Evolutionary conservation across 208 protist species (phyloP).

Genomic region (Crithidia sp.): DNA sequence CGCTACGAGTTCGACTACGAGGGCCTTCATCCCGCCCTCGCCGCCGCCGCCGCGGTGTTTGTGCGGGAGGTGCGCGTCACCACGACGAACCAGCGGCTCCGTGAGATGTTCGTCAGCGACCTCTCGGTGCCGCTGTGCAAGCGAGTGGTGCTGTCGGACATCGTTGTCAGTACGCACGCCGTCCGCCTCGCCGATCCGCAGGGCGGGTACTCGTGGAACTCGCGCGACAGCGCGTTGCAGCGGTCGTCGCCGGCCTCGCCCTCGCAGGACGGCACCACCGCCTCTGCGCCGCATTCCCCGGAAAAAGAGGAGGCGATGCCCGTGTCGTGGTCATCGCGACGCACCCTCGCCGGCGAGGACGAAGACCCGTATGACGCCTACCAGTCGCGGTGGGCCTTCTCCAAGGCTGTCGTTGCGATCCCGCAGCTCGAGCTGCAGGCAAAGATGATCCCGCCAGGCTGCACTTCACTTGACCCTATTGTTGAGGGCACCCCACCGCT

Average conservation of each 20-base stretch:
- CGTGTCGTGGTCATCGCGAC: too few relatives aligned
- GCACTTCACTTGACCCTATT: constrained; percentile 10
- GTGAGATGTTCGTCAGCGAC: constrained; percentile 46
- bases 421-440: constrained; percentile 21
- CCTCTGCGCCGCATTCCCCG: not conserved
- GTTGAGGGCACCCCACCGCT: constrained; percentile 12
- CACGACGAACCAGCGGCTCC: constrained; percentile 56
- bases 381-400: constrained; percentile 23
- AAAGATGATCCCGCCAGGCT: constrained; percentile 22
- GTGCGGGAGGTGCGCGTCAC: constrained; percentile 48
- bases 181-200: not conserved
- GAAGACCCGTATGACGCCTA: constrained; percentile 13
- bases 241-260: not conserved
- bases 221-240: not conserved
- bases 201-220: not conserved
- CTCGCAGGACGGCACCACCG: not conserved
- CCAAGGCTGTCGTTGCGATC: constrained; percentile 16
- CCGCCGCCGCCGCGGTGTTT: constrained; percentile 45
- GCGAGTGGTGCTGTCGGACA: constrained; percentile 11
- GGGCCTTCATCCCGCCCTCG: constrained; percentile 57
- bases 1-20: constrained; percentile 74
- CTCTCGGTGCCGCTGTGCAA: constrained; percentile 24
- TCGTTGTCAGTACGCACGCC: constrained; percentile 22
- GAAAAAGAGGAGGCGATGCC: too few relatives aligned
- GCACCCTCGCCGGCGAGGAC: not conserved